Evolutionary conservation across 2,329 filamentous ascomycete genomes (phyloP).

Genomic region (Pyricularia sp.): DNA sequence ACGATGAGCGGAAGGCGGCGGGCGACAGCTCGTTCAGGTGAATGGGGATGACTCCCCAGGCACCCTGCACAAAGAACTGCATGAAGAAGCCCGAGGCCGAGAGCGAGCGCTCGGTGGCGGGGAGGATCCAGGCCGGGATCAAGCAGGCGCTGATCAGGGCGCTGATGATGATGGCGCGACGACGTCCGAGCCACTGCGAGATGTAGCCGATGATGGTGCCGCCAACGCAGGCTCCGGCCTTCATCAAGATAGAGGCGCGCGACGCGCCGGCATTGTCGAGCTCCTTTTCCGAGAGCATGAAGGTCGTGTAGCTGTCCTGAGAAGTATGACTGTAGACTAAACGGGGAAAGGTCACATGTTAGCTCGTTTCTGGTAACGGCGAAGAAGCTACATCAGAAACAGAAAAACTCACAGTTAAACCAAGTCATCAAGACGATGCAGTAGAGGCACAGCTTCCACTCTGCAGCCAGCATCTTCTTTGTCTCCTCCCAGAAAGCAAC

Average conservation of each 20-base stretch:
- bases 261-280: slow-evolving; percentile 54
- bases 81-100: slow-evolving; percentile 55
- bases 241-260: slow-evolving; percentile 74
- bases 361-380: not conserved
- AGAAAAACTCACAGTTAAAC: slow-evolving; percentile 22
- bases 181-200: slow-evolving; percentile 67
- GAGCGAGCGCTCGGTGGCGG: slow-evolving; percentile 46
- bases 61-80: slow-evolving; percentile 70
- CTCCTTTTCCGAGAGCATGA: slow-evolving; percentile 66
- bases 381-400: not conserved
- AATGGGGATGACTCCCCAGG: slow-evolving; percentile 69
- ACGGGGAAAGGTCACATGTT: slow-evolving; percentile 39
- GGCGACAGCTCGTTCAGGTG: slow-evolving; percentile 71
- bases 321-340: slow-evolving; percentile 63
- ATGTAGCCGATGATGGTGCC: slow-evolving; percentile 65
- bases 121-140: slow-evolving; percentile 64
- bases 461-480: slow-evolving; percentile 5
- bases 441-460: slow-evolving; percentile 52
- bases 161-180: slow-evolving; percentile 54
- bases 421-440: slow-evolving; percentile 72
- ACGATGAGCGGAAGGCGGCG: slow-evolving; percentile 63
- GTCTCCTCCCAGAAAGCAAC: slow-evolving; percentile 8
- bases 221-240: slow-evolving; percentile 66
- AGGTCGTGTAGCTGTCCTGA: slow-evolving; percentile 75
- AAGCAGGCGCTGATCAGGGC: slow-evolving; percentile 50